Base-by-base conservation (phyloP, 345 rosid species). In the Eucalyptus regnans region DNA sequence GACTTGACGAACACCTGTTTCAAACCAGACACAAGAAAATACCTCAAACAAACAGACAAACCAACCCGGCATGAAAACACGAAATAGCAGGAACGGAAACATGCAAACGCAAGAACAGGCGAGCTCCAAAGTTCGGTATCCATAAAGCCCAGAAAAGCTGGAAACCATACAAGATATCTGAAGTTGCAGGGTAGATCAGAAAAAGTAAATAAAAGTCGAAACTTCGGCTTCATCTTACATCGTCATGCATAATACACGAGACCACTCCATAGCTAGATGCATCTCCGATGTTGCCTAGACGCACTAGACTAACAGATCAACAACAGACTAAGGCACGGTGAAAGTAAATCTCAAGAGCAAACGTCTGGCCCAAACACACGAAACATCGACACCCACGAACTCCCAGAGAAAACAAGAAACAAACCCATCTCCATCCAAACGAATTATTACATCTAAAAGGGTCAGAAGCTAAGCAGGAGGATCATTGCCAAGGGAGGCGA, bases 1-100 rank as follows among this genome's bases (percentile, higher is more conserved):
- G 96, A 87, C 92, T 94, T 96, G 84, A 93, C 94, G 71, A 89
- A 96, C 23, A 44, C 95, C 96, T 96, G 89, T 48, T 15, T 93
- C 90, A 95, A 89, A 93, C 94, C 89, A 0, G 62, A 86, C 14
- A 14, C 88, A 17, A 2, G 44, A 87, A 48, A 66, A 49, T 0
- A 87, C 29, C 54, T 23, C 83, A 62, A 27, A 52, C 20, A 7
- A 37, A 41, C 46, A 20, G 37, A 60, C 48, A 64, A 20, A 43
- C 12, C 50, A 49, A 62, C n/a, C 50, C 41, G 25, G 80, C 44
- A 60, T n/a, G 25, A 44, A 44, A 60, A 58, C 22, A 29, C 41
- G 66, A 87, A 41, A 62, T 25, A 31, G 48, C 66, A 31, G 27
- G 46, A 86, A 85, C 66, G 27, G 27, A 41, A 37, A 37, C 83